These are phyloP conservation scores for Puccinellia tenuiflora DNA, from an alignment of 176 grass and related monocot species.

Conservation along the genomic window DNA sequence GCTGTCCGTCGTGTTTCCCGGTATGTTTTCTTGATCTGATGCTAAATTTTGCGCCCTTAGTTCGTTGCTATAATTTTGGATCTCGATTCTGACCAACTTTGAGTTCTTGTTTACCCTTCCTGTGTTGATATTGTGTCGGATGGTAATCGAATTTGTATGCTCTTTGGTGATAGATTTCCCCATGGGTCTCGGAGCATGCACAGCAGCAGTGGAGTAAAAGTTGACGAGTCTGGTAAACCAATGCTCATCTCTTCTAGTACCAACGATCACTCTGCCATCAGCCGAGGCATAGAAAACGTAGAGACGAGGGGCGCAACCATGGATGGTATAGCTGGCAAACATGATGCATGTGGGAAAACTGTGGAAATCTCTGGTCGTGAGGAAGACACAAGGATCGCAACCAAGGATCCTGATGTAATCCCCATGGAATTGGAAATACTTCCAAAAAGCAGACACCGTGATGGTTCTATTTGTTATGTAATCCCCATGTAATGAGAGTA, in stretches of 20 bases:
- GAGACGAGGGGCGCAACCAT: not conserved
- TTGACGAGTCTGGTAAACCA: no score
- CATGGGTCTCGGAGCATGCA: no score
- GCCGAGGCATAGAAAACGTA: not conserved
- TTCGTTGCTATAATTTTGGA: not conserved
- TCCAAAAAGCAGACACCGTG: not conserved
- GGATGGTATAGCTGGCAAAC: not conserved
- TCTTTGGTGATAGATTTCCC: no score
- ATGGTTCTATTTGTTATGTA: no score
- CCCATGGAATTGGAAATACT: not conserved
- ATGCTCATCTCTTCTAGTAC: no score
- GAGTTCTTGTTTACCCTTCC: no score
- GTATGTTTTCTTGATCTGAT: not conserved
- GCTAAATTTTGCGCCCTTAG: not conserved
- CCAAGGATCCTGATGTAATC: not conserved
- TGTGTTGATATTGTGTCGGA: no score
- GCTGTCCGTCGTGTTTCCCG: not conserved
- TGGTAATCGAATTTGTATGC: no score
- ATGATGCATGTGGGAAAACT: not conserved
- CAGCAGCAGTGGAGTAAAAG: no score
- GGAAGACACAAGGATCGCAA: not conserved
- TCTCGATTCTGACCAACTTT: not conserved
- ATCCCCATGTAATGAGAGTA: constrained; percentile 23
- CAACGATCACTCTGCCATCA: not conserved
- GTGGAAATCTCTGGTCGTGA: not conserved